A percentile compares a stretch with the other conserved stretches of the same genome.
phyloP scores from a whole-genome alignment of 73 alveolate species.

The Paramecium tetraurelia region DNA sequence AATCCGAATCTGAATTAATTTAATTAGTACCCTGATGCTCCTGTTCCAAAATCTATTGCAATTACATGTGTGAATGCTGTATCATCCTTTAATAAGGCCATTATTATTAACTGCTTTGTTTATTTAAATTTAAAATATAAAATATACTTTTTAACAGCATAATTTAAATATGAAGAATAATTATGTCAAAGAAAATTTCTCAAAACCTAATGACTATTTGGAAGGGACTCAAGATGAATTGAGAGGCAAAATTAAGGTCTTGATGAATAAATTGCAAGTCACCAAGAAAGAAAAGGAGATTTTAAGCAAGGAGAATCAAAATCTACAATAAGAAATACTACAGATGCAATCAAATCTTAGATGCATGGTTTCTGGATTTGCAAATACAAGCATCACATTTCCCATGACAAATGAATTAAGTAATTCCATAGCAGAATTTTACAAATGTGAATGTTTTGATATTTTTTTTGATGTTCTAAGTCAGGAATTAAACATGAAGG shows the following conservation, averaged over 20 bases:
- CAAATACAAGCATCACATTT: conserved; percentile 88
- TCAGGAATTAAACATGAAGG: conserved; percentile 91
- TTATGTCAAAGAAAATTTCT: neutral
- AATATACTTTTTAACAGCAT: neutral
- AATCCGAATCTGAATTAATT: conserved; percentile 69
- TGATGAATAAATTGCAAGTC: conserved; percentile 83
- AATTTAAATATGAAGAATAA: conserved; percentile 37
- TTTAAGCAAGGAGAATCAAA: conserved; percentile 81
- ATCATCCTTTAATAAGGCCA: conserved; percentile 96
- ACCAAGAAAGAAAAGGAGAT: conserved; percentile 84
- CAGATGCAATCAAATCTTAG: conserved; percentile 83
- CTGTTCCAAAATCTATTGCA: conserved; percentile 98
- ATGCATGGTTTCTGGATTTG: conserved; percentile 94
- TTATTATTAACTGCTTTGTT: conserved; percentile 45
- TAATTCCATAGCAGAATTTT: conserved; percentile 85
- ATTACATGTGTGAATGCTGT: conserved; percentile 95
- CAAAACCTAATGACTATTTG: conserved; percentile 12
- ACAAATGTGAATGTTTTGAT: conserved; percentile 94
- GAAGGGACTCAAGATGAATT: conserved; percentile 61
- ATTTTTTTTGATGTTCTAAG: conserved; percentile 93
- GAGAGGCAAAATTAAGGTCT: conserved; percentile 69
- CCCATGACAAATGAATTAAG: conserved; percentile 92
- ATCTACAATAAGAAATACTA: conserved; percentile 84
- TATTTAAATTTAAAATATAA: conserved; percentile 42
- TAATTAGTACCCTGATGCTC: conserved; percentile 94